A percentile compares a stretch with the other conserved stretches of the same genome.
Conservation (phyloP, 768 basidiomycete species). For the Lactifluus echinatus region DNA sequence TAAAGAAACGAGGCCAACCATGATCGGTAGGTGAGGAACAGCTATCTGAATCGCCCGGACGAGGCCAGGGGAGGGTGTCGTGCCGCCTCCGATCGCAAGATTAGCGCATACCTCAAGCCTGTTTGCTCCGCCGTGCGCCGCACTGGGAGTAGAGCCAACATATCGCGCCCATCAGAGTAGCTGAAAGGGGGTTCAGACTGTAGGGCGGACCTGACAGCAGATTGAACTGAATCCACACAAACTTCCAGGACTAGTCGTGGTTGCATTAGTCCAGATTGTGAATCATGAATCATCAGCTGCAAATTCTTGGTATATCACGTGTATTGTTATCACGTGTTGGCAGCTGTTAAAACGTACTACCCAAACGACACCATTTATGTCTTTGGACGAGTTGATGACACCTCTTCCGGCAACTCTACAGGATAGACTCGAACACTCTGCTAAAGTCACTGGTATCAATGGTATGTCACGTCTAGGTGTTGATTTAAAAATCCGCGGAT, state of each 20-base stretch:
- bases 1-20: slow-evolving; percentile 39
- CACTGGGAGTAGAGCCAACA: slow-evolving; percentile 35
- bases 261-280: background rate
- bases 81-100: slow-evolving; percentile 67
- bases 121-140: slow-evolving; percentile 61
- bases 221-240: slow-evolving; percentile 16
- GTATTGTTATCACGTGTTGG: no score
- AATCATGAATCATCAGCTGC: no score
- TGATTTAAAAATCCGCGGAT: no score
- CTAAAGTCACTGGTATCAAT: no score
- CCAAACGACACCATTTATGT: no score
- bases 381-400: no score
- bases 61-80: slow-evolving; percentile 73
- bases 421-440: no score
- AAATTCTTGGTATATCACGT: no score
- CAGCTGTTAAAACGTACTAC: no score
- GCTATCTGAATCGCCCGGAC: slow-evolving; percentile 46
- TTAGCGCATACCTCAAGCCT: slow-evolving; percentile 72
- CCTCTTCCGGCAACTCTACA: no score
- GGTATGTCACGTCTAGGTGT: no score
- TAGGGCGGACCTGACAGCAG: slow-evolving; percentile 7
- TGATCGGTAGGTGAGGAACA: slow-evolving; percentile 47
- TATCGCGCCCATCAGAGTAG: background rate
- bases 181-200: background rate
- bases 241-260: slow-evolving; percentile 6